Base-by-base conservation (phyloP, 768 basidiomycete genomes). In the Mycena amicta region DNA sequence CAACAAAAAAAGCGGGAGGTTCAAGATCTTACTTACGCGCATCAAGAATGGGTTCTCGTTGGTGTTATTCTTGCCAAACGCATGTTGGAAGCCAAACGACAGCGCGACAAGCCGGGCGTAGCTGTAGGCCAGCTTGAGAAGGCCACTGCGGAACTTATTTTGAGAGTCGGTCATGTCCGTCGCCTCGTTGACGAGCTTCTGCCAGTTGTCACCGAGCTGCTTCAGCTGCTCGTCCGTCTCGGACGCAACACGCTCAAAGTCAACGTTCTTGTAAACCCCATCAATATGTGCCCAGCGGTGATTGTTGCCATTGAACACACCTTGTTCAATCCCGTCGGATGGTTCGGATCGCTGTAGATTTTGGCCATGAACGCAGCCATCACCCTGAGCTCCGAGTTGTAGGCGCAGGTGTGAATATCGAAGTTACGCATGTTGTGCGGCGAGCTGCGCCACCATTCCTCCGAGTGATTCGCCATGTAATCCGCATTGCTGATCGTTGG, bases 401-500 rank as follows among this genome's bases (percentile, higher is more conserved):
- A 93, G 15, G 83, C 86, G 66, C 84, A 89, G 37, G 87, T 74
- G 53, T 94, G 92, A 50, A 94, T 87, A 69, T 94, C 92, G 62
- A 92, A 93, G 66, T 87, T 77, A 47, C 77, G 73, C 72, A 90
- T 76, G 66, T 90, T 92, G 69, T 82, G 85, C 6, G 77, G 78
- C 1, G 89, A 91, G 57, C 77, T 80, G 52, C 74, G 72, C 86
- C 88, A 92, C 89, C 88, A 92, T 55, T 83, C 74, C 54, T 82
- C 83, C 1, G 84, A 87, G 65, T 88, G 86, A 55, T 77, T 80
- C 16, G 89, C 88, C 57, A 88, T 87, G 70, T 90, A 94, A 72
- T 92, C 91, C 5, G 80, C 78, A 63, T 89, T 84, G 60, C 79
- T 79, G 69, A 97, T 87, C 45, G 91, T 92, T 18, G 91, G 86